phyloP scores from a whole-genome alignment of 2,329 filamentous ascomycete species.

The Aureobasidium sp. region DNA sequence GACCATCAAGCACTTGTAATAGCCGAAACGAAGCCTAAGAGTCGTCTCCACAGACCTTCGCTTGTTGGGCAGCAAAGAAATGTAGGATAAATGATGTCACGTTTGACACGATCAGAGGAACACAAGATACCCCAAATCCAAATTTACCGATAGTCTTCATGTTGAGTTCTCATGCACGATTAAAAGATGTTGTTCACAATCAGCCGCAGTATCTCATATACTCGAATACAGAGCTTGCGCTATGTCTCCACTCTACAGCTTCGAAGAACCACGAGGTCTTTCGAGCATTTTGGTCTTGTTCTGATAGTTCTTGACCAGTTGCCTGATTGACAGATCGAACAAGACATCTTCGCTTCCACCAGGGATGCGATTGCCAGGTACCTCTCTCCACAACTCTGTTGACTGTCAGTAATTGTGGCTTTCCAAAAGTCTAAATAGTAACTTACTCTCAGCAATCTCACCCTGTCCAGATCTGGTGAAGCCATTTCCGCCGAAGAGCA shows the following conservation, averaged over 20 bases:
- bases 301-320: constrained; percentile 63
- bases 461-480: constrained; percentile 64
- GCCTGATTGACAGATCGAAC: constrained; percentile 61
- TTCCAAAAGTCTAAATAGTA: not conserved
- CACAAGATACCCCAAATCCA: not conserved
- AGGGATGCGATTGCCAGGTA: constrained; percentile 42
- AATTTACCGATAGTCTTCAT: not conserved
- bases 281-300: constrained; percentile 49
- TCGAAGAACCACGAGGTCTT: constrained; percentile 35
- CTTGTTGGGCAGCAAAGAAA: not conserved
- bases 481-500: constrained; percentile 69
- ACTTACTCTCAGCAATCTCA: constrained; percentile 62
- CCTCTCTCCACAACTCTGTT: constrained; percentile 55
- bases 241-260: constrained; percentile 28
- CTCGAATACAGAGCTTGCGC: too few species aligned
- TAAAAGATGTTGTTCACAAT: not conserved
- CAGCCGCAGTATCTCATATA: not conserved
- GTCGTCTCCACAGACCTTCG: not conserved
- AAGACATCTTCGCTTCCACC: constrained; percentile 69
- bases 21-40: not conserved
- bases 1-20: too few species aligned
- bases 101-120: not conserved
- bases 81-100: not conserved
- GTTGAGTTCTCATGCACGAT: not conserved
- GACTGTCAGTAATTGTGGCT: not conserved